A percentile compares a stretch with the other conserved stretches of the same genome.
phyloP scores from a whole-genome alignment of 805 yeast species.

The Candida ponderosae region DNA sequence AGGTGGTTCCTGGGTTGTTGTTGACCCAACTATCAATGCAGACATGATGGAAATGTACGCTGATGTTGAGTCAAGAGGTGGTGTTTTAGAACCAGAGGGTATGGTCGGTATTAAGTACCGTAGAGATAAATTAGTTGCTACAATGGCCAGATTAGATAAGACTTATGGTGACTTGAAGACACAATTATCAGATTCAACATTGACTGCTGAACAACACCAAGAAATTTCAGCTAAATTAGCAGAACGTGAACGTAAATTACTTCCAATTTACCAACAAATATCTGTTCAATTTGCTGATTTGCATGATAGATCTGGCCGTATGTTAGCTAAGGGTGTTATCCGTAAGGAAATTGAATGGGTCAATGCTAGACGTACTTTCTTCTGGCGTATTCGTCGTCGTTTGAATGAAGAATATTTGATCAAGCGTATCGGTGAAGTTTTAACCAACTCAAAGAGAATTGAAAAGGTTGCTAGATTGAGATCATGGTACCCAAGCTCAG shows the following conservation, averaged over 20 bases:
- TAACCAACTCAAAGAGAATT: constrained; percentile 54
- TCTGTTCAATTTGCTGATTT: constrained; percentile 96
- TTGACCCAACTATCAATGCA: constrained; percentile 93
- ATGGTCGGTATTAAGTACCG: constrained; percentile 98
- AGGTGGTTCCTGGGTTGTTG: constrained; percentile 99
- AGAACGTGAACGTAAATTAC: constrained; percentile 69
- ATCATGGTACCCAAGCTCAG: constrained; percentile 73
- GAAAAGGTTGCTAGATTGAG: constrained; percentile 83
- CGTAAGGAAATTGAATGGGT: constrained; percentile 80
- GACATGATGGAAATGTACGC: constrained; percentile 99
- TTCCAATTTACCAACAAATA: constrained; percentile 88
- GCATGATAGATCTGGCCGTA: constrained; percentile 96
- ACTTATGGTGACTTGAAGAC: constrained; percentile 62
- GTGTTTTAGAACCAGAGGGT: constrained; percentile 98
- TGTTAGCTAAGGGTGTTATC: constrained; percentile 91
- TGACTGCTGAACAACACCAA: constrained; percentile 59
- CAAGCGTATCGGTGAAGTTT: constrained; percentile 59
- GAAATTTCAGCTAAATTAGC: constrained; percentile 56
- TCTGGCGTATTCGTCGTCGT: constrained; percentile 98
- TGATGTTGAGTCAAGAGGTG: constrained; percentile 90
- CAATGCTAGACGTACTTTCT: constrained; percentile 89
- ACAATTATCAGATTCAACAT: constrained; percentile 43
- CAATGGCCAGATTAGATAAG: constrained; percentile 85
- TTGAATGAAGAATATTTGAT: constrained; percentile 85
- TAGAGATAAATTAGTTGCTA: constrained; percentile 82